phyloP scores from a whole-genome alignment of 208 protist genomes.

The Giardia duodenalis region DNA sequence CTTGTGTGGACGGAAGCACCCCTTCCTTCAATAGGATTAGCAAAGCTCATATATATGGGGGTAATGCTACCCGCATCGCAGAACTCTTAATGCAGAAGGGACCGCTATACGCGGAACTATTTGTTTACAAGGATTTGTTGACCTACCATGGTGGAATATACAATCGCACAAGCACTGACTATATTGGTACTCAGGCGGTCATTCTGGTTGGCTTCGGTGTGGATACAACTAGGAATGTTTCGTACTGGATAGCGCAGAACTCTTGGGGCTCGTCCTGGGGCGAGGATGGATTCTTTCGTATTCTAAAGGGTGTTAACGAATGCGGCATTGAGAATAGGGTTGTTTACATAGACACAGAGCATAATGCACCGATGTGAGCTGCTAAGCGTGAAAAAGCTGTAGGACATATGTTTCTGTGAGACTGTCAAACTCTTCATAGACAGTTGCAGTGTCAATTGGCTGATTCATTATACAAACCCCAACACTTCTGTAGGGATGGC shows the following conservation, averaged over 20 bases:
- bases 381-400: no score
- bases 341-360: neutral
- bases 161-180: neutral
- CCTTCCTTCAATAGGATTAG: neutral
- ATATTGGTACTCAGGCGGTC: neutral
- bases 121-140: neutral
- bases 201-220: neutral
- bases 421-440: neutral
- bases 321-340: neutral
- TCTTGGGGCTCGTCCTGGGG: neutral
- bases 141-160: neutral
- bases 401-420: neutral
- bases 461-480: neutral
- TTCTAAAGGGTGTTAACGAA: neutral
- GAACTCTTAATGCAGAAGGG: neutral
- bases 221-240: neutral
- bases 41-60: neutral
- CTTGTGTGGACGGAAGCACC: neutral
- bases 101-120: neutral
- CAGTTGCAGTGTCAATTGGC: neutral
- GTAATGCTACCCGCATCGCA: neutral
- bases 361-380: no score
- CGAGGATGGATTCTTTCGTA: neutral
- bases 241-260: neutral
- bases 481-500: neutral